Base-by-base conservation (phyloP, 805 yeast species). In the Wilhelminamyces savonicus region DNA sequence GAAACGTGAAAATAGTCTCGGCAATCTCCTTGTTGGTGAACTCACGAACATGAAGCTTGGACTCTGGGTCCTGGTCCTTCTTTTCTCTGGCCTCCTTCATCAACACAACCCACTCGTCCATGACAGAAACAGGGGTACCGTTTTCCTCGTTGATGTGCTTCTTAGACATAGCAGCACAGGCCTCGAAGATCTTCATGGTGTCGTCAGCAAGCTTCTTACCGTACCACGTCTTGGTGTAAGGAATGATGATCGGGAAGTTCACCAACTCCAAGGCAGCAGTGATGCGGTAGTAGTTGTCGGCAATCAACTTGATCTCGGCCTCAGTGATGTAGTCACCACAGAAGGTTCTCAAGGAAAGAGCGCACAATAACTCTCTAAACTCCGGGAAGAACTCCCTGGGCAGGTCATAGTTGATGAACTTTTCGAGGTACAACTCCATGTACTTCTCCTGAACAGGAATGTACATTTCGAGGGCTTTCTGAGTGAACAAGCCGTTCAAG, bases 221-320 rank as follows among this genome's bases (percentile, higher is more conserved):
- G 60, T 88, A 85, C 98, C 98, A 92, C 21, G 98, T 82, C 66
- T 90, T 92, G 38, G 98, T 87, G 70, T 72, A 92, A 18, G 98
- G 98, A 28, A 92, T 58, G 41, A 92, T 90, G 48, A 92, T 84
- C 39, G 98, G 98, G 77, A 92, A 92, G 69, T 92, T 92, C 39
- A 92, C 98, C 43, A 92, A 74, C 64, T 92, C 98, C 52, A 92
- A 72, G 16, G 98, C 98, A 36, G 95, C 95, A 10, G 98, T 92
- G 43, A 92, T 83, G 41, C 75, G 66, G 61, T 78, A 92, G 62
- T 88, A 92, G 59, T 88, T 87, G 58, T 90, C 97, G 29, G 97
- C 92, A 49, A 92, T 78, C 32, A 70, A 69, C 59, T 82, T 75
- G 49, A 92, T 80, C 63, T 92, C 95, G 46, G 78, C 94, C 40